Evolutionary conservation across 805 yeast genomes (phyloP), one percentile per base, ranked within the genome.

Genomic region (Dipodascopsis tothii): DNA sequence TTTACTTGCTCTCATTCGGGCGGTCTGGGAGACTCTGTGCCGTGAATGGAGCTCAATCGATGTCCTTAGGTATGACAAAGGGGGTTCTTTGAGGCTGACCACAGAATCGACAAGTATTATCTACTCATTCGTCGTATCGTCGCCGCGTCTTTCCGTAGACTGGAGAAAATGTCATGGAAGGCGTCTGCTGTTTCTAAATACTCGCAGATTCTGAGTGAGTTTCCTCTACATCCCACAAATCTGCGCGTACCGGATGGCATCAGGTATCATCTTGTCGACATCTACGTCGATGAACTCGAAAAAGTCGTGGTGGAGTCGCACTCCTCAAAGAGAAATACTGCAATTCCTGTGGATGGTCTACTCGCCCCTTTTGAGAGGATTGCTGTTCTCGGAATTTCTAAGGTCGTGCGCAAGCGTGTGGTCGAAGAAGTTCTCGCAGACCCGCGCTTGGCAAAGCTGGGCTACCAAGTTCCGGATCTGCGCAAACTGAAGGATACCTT

Each of bases 71-170:
- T 41, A 35, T 18, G 18, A 9, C 19, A 20, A 38, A 18, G 56
- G 58, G 3, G 51, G 40, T 4, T 27, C 48, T 9, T 33, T 52
- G 18, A 38, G 46, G 97, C 90, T 64, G 81, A 82, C 45, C 71
- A 70, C 76, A 78, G 98, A 66, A 61, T 88, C 43, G 96, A 92
- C 65, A 92, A 92, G 66, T 92, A 73, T 64, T 77, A 84, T 55
- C 65, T 88, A 65, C 68, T 92, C 54, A 73, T 88, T 51, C 79
- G 98, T 70, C 73, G 87, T 57, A 82, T 79, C 5, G 63, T 85
- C 21, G 75, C 77, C 50, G 81, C 77, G 56, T 77, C 75, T 54
- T 69, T 92, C 54, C 70, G 68, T 52, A 73, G 78, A 53, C 65
- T 88, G 30, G 61, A 68, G 40, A 47, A 56, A 2, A 70, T 74